Base-by-base conservation (phyloP, 1,284 basidiomycete species). In the Fomitopsis schrenkii region DNA sequence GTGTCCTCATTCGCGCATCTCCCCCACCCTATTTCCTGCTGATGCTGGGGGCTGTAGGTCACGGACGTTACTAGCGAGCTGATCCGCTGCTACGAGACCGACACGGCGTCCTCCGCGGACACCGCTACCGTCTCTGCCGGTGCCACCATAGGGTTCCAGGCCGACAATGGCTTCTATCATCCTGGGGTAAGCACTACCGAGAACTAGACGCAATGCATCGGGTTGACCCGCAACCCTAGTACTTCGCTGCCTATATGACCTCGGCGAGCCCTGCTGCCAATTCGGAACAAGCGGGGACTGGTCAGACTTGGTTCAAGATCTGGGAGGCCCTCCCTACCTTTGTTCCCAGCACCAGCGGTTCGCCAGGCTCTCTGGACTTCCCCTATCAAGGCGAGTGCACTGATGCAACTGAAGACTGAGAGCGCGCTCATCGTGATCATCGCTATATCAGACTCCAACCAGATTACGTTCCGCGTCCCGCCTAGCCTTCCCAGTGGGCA, bases 291-390 rank as follows among this genome's bases (percentile, higher is more conserved):
- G 80, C 77, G 41, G 79, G 77, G 15, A 72, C 75, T 10, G 77
- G 77, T 22, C 68, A 72, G 46, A 80, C 78, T 14, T 82, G 80
- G 80, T 82, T 81, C 75, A 82, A 82, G 72, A 76, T 80, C 42
- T 78, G 76, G 75, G 75, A 81, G 67, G 69, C 75, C 65, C 58
- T 72, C 2, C 77, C 79, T 7, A 67, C 67, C 5, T 78, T 67
- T 59, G 67, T 69, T 2, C 59, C 74, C 35, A 72, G 72, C 38
- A 33, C 28, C 6, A 33, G 30, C 28, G 48, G 48, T 26, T 26
- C 33, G 7, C 60, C 74, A 35, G 73, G 72, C 41, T 75, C 74
- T 22, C 65, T 78, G 38, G 70, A 68, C 50, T 79, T 80, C 64
- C 69, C 74, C 22, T 22, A 22, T 22, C 22, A 22, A 22, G 22